Evolutionary conservation across 2,329 filamentous ascomycete species (phyloP), one percentile per base, ranked within the genome.

Genomic region (Alternaria novae-zelandiae): DNA sequence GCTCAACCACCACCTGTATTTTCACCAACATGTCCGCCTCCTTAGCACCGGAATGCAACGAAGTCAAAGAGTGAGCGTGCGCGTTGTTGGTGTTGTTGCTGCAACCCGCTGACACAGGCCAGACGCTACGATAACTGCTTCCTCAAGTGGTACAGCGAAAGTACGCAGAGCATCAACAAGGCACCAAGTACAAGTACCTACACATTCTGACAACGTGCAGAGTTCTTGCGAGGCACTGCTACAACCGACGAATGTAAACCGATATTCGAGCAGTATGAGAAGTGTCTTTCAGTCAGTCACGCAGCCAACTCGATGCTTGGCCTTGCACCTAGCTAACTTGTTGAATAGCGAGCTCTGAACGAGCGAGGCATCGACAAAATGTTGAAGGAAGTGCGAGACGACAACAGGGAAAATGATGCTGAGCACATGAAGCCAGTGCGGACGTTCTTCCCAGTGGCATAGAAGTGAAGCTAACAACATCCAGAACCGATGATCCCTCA

Each of bases 141-240:
- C 79, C 84, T 99, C 68, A 98, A 97, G 83, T 99, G 96, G 96
- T 99, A 99, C 81, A 97, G 94, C 78, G 96, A 99, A 82, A 98
- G 96, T 97, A 85, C 63, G 90, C 57, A 28, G 44, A 32, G 28
- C 28, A 41, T 25, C 28, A 36, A n/a, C 23, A 32, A 54, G 15
- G n/a, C n/a, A 26, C 23, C 47, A 57, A 13, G n/a, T n/a, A 26
- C 47, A 57, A 13, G 13, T n/a, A 26, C 15, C 10, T 47, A 36
- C 21, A 44, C 15, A 64, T 54, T 23, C 26, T 53, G 26, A 47
- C 20, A 20, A 8, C 17, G n/a, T 26, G 17, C 20, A 83, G 96
- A 97, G 81, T 99, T 97, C 76, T 88, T 99, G 20, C 88, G 94
- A 71, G 94, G 94, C 17, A 90, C 90, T 63, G 91, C 94, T 45